Conservation (phyloP, 2,329 filamentous ascomycete genomes). For the Epichloe festucae region DNA sequence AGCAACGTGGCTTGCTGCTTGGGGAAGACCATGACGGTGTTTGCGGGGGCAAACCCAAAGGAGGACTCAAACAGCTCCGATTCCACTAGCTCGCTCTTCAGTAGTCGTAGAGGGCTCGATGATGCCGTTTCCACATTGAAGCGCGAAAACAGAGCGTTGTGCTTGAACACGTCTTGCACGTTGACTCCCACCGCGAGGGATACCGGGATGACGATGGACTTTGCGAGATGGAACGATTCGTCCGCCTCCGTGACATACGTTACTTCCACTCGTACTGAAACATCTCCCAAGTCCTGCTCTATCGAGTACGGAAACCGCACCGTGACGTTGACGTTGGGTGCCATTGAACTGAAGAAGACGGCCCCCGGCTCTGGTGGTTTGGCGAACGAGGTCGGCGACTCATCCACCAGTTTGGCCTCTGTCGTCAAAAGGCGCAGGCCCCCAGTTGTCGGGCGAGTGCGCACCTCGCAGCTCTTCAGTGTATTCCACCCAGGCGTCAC, state of each 20-base stretch:
- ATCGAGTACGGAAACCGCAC: constrained; percentile 71
- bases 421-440: constrained; percentile 50
- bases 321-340: constrained; percentile 32
- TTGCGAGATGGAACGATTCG: constrained; percentile 24
- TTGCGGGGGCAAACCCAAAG: constrained; percentile 40
- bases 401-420: constrained; percentile 39
- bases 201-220: constrained; percentile 52
- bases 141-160: constrained; percentile 65
- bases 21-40: constrained; percentile 54
- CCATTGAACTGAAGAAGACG: constrained; percentile 37
- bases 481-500: constrained; percentile 65
- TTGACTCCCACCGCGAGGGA: constrained; percentile 83
- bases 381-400: constrained; percentile 28
- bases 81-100: constrained; percentile 55
- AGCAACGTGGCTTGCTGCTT: constrained; percentile 70
- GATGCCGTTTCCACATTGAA: constrained; percentile 83
- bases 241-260: constrained; percentile 57
- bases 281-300: constrained; percentile 59
- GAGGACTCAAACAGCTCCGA: constrained; percentile 57
- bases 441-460: constrained; percentile 51
- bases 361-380: constrained; percentile 40
- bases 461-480: constrained; percentile 44
- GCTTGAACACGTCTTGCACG: constrained; percentile 91
- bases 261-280: constrained; percentile 65
- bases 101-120: constrained; percentile 59